phyloP scores from a whole-genome alignment of 2,329 filamentous ascomycete species.

The Ophiostoma sp. region DNA sequence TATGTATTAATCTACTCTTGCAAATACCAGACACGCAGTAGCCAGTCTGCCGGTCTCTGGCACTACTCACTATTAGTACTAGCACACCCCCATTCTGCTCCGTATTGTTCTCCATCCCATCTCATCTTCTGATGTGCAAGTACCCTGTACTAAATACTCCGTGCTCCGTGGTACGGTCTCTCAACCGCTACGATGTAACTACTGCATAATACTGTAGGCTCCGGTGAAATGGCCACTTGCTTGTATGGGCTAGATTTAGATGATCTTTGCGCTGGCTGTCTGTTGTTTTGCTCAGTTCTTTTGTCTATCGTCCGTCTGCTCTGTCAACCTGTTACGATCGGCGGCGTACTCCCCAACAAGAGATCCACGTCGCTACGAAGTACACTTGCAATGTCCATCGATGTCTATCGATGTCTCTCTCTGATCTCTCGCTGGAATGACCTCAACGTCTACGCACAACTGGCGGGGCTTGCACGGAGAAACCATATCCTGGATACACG shows the following conservation, averaged over 20 bases:
- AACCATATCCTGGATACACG: background rate
- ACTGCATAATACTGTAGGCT: background rate
- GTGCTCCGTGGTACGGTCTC: background rate
- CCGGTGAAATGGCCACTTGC: background rate
- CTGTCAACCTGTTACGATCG: background rate
- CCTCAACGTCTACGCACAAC: background rate
- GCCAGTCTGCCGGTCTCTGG: background rate
- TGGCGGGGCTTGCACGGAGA: background rate
- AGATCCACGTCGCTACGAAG: background rate
- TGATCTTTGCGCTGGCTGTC: background rate
- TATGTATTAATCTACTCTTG: background rate
- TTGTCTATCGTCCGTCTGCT: background rate
- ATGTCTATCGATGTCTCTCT: background rate
- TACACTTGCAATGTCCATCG: background rate
- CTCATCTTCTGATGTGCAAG: slow-evolving; percentile 3
- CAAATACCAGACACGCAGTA: background rate
- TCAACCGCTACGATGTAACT: background rate
- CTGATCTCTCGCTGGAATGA: background rate
- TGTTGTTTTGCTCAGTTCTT: background rate
- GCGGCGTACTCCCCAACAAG: background rate
- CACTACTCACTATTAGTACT: background rate
- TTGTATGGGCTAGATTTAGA: background rate
- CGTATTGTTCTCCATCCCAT: background rate
- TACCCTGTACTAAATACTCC: background rate
- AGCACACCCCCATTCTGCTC: background rate